phyloP scores from a whole-genome alignment of 331 rosid species.

The Quercus lobata region DNA sequence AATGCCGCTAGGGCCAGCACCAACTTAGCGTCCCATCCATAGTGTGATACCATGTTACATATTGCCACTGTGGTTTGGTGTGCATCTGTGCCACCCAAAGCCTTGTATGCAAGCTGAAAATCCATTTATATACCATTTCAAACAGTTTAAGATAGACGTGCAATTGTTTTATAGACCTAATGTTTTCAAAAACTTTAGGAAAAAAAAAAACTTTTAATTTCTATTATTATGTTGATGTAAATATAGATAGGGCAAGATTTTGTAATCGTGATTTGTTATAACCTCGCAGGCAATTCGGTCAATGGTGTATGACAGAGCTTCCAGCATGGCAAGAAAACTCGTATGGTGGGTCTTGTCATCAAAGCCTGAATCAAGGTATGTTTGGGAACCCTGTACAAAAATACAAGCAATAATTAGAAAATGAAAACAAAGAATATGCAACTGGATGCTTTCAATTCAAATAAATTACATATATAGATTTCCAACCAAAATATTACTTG shows the following conservation, averaged over 20 bases:
- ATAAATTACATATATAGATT: too few relatives aligned
- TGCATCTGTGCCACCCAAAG: conserved; percentile 46
- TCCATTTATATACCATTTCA: too few relatives aligned
- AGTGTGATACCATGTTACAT: conserved; percentile 45
- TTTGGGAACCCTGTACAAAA: conserved; percentile 28
- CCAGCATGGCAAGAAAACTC: conserved; percentile 29
- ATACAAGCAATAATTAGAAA: background rate
- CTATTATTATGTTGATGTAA: too few relatives aligned
- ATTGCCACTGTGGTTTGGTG: conserved; percentile 44
- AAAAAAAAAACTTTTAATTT: too few relatives aligned
- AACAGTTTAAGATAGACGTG: too few relatives aligned
- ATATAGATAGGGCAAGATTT: too few relatives aligned
- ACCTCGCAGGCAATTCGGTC: conserved; percentile 62
- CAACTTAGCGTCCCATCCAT: conserved; percentile 56
- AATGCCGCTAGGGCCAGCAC: conserved; percentile 54
- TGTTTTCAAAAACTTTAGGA: too few relatives aligned
- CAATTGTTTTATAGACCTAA: too few relatives aligned
- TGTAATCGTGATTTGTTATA: background rate
- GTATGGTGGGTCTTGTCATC: conserved; percentile 33
- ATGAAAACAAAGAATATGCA: background rate
- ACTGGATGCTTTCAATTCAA: background rate
- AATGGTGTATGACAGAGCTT: conserved; percentile 36
- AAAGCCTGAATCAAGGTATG: conserved; percentile 9
- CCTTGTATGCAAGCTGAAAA: conserved; percentile 53
- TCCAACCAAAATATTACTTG: background rate